Conservation (phyloP, 208 protist species). For the Acanthamoeba healyi region DNA sequence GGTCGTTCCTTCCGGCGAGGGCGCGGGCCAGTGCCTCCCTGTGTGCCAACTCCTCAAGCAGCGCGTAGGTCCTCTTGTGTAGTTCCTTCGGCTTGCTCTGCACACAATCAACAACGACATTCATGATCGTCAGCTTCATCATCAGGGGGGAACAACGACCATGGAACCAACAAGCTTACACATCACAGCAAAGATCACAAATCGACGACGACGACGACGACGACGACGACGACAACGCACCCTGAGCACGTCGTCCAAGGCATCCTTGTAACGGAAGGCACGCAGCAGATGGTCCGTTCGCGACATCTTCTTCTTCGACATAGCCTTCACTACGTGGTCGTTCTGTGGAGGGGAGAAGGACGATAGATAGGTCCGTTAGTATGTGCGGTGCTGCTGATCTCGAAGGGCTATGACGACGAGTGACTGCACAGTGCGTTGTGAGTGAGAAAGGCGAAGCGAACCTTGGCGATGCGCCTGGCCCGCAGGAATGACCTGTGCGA, state of each 20-base stretch:
- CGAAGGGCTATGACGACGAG: too few species aligned
- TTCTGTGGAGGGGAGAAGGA: neutral
- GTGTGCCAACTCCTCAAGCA: slow-evolving; percentile 79
- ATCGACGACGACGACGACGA: too few species aligned
- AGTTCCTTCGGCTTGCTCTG: neutral
- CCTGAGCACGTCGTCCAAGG: slow-evolving; percentile 78
- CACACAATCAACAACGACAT: slow-evolving; percentile 12
- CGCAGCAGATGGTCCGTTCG: slow-evolving; percentile 76
- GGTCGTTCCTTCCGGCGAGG: slow-evolving; percentile 77
- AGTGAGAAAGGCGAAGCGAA: too few species aligned
- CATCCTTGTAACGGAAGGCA: slow-evolving; percentile 79
- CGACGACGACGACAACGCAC: too few species aligned
- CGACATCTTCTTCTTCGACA: neutral
- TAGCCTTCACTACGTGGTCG: slow-evolving; percentile 7
- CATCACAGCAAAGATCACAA: too few species aligned
- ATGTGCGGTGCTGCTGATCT: too few species aligned
- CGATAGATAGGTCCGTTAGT: too few species aligned
- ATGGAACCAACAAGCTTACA: neutral
- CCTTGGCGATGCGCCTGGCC: neutral
- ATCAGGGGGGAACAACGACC: neutral
- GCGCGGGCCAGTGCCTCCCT: slow-evolving; percentile 68
- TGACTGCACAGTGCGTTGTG: too few species aligned
- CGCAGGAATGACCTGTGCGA: slow-evolving; percentile 77
- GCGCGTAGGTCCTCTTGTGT: slow-evolving; percentile 30
- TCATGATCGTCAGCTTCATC: neutral